Conservation (phyloP, 169 alveolate genomes). For the Plasmodium vivax region DNA sequence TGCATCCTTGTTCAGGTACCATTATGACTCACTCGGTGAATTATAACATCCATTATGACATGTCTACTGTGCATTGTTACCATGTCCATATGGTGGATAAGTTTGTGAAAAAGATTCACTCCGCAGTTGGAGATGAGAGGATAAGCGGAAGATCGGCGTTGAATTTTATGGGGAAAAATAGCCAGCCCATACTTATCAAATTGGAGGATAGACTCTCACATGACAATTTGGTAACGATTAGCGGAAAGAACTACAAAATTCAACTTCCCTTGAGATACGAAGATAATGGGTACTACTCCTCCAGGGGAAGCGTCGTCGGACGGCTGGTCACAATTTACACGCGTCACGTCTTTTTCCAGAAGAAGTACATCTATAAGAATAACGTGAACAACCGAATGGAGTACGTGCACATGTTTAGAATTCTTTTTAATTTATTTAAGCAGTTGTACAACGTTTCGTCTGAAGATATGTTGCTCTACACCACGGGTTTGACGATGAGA, state of each 20-base stretch:
- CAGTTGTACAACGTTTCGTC: slow-evolving; percentile 8
- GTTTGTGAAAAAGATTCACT: slow-evolving; percentile 18
- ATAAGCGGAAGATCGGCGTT: neutral
- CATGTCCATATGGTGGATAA: slow-evolving; percentile 44
- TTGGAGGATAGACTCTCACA: slow-evolving; percentile 6
- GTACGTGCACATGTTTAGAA: slow-evolving; percentile 62
- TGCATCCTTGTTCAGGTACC: slow-evolving; percentile 63
- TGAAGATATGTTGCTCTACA: slow-evolving; percentile 53
- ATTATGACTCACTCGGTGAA: slow-evolving; percentile 50
- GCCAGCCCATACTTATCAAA: slow-evolving; percentile 1
- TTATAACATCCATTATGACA: slow-evolving; percentile 48
- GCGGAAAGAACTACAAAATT: neutral
- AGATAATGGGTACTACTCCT: neutral
- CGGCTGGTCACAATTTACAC: slow-evolving; percentile 27
- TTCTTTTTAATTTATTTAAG: slow-evolving; percentile 17
- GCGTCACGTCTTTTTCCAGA: neutral
- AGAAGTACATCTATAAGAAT: slow-evolving; percentile 53
- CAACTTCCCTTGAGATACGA: slow-evolving; percentile 49
- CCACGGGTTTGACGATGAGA: slow-evolving; percentile 16
- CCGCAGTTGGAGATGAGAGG: neutral
- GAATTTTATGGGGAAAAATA: neutral
- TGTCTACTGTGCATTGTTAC: slow-evolving; percentile 17
- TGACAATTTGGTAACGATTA: neutral
- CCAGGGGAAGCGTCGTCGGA: slow-evolving; percentile 35
- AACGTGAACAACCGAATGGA: slow-evolving; percentile 55